Conservation (phyloP, 192 early-diverging fungal genomes). For the Podila horticola region DNA sequence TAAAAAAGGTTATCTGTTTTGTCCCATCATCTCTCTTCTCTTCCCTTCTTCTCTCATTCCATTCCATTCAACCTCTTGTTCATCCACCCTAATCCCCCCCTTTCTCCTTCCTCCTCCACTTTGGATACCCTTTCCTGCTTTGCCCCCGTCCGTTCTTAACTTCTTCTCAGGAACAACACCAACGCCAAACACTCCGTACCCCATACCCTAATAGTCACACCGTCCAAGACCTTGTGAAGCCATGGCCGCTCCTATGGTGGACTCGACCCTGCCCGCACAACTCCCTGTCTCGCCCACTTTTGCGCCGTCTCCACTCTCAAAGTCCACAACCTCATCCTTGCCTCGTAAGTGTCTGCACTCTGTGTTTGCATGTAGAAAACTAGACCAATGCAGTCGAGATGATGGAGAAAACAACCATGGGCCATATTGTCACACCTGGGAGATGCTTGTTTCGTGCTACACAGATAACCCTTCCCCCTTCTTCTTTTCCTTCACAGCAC, state of each 20-base stretch:
- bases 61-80: neutral
- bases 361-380: neutral
- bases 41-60: slow-evolving; percentile 1
- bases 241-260: slow-evolving; percentile 1
- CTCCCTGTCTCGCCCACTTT: neutral
- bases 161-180: neutral
- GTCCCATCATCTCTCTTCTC: neutral
- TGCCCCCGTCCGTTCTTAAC: too few species aligned
- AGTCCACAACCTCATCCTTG: neutral
- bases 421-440: neutral
- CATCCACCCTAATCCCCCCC: neutral
- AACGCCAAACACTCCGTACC: too few species aligned
- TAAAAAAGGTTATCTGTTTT: neutral
- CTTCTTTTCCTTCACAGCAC: too few species aligned
- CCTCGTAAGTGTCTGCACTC: slow-evolving; percentile 3
- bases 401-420: neutral
- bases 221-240: neutral
- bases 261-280: neutral
- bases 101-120: too few species aligned
- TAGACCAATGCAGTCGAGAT: neutral
- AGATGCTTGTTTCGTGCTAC: neutral
- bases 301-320: neutral
- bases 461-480: neutral
- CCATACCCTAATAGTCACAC: too few species aligned
- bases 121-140: too few species aligned